Evolutionary conservation across 2,329 filamentous ascomycete species (phyloP).

Genomic region (Hypoxylon sp.): DNA sequence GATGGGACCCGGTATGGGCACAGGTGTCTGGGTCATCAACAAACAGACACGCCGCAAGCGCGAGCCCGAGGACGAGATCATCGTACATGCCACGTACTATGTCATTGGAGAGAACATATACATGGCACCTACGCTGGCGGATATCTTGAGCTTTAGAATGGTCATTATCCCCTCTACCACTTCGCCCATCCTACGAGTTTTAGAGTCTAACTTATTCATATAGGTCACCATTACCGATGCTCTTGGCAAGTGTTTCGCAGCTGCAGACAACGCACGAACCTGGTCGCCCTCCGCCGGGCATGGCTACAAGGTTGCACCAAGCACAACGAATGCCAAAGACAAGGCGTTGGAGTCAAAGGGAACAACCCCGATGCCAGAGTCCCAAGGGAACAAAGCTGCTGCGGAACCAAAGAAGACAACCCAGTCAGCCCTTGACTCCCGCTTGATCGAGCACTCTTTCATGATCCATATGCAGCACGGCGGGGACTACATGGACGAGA

Average conservation of each 20-base stretch:
- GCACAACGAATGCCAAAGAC: constrained; percentile 44
- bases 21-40: constrained; percentile 78
- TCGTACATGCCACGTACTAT: constrained; percentile 73
- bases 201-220: background rate
- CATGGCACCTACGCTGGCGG: constrained; percentile 73
- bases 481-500: constrained; percentile 77
- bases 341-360: constrained; percentile 61
- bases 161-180: constrained; percentile 57
- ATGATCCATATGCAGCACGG: constrained; percentile 71
- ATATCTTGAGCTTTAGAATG: constrained; percentile 72
- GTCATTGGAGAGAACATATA: constrained; percentile 77
- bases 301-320: constrained; percentile 62
- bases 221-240: constrained; percentile 70
- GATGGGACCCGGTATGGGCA: constrained; percentile 71
- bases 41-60: constrained; percentile 76
- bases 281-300: constrained; percentile 71
- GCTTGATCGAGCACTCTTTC: constrained; percentile 71
- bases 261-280: constrained; percentile 64
- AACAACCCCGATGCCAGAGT: constrained; percentile 63
- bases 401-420: constrained; percentile 55
- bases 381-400: constrained; percentile 46
- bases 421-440: constrained; percentile 59
- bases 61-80: constrained; percentile 71
- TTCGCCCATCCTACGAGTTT: constrained; percentile 25
- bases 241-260: constrained; percentile 67